Percentiles rank a stretch among this genome's conserved stretches.
Evolutionary conservation across 2,329 filamentous ascomycete genomes (phyloP).

Genomic region (Penicillium sp.): DNA sequence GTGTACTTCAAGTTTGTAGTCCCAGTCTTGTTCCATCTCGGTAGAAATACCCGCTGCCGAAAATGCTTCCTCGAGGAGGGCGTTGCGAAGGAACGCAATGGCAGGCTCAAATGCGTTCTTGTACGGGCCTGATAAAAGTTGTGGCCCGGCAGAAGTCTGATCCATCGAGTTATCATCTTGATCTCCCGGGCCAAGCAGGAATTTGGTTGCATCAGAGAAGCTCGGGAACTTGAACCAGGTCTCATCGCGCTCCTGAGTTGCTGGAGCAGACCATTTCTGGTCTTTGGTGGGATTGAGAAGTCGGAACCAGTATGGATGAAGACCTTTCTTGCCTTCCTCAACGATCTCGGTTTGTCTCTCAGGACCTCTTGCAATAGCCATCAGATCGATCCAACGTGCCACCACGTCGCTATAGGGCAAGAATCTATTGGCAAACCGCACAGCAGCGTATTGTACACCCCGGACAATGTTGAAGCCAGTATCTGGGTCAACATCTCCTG

Average conservation of each 20-base stretch:
- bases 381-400: slow-evolving; percentile 83
- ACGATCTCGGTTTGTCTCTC: slow-evolving; percentile 76
- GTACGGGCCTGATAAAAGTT: slow-evolving; percentile 29
- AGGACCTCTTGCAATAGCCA: slow-evolving; percentile 65
- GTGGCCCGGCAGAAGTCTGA: slow-evolving; percentile 34
- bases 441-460: slow-evolving; percentile 75
- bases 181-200: slow-evolving; percentile 28
- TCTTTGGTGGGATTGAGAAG: slow-evolving; percentile 57
- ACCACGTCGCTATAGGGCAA: slow-evolving; percentile 74
- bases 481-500: slow-evolving; percentile 38
- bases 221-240: slow-evolving; percentile 40
- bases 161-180: slow-evolving; percentile 28
- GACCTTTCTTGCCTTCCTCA: slow-evolving; percentile 84
- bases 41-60: slow-evolving; percentile 43
- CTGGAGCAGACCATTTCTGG: slow-evolving; percentile 38
- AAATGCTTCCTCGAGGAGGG: slow-evolving; percentile 60
- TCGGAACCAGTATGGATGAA: slow-evolving; percentile 74
- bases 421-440: slow-evolving; percentile 88
- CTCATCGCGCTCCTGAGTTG: slow-evolving; percentile 54
- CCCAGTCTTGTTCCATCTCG: slow-evolving; percentile 77
- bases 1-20: slow-evolving; percentile 70
- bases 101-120: slow-evolving; percentile 64
- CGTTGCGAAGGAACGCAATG: slow-evolving; percentile 65
- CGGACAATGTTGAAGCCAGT: slow-evolving; percentile 54
- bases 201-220: slow-evolving; percentile 36